Evolutionary conservation across 805 yeast species (phyloP), one percentile per base, ranked within the genome.

Genomic region (Saccharomycopsis sp.): DNA sequence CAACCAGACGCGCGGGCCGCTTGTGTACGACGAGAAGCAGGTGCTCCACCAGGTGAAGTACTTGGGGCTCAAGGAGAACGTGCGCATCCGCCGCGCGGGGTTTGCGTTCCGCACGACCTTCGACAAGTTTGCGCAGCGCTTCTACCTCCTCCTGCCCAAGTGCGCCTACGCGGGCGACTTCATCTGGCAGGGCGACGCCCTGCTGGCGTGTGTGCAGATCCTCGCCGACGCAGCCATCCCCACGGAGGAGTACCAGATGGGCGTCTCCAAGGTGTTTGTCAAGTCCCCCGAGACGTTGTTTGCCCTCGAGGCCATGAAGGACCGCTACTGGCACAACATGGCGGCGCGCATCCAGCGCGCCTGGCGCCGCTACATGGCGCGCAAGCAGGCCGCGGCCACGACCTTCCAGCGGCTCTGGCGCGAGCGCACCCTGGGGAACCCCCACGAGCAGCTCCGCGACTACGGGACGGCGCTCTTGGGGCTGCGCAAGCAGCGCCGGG

Each of bases 331-430:
- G 98, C 92, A 90, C 67, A 89, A 89, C 65, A 94, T 94, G 96
- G 99, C 99, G 2, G 91, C 96, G 2, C 83, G 96, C 66, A 92
- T 94, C 65, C 99, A 94, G 76, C 82, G 97, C 64, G 98, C 99
- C 2, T 91, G 97, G 89, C 81, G 99, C 75, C 78, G 89, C 65
- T 89, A 86, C 68, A 74, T 84, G 61, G 84, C 83, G 70, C 79
- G 89, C 67, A 85, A 91, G 73, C 87, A 85, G 57, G 96, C 89
- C 66, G 91, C 96, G 23, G 97, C 97, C 1, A 82, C 80, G 59
- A 79, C 78, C 55, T 82, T 90, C 50, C 97, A 91, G 72, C 79
- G 85, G 61, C 83, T 88, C 52, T 89, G 96, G 87, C 82, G 94
- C 70, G 85, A 81, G 60, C 81, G 84, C 67, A 83, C 79, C 54